Evolutionary conservation across 495 filamentous ascomycete species (phyloP), one percentile per base, ranked within the genome.

Genomic region (Trichoderma orchidacearum): DNA sequence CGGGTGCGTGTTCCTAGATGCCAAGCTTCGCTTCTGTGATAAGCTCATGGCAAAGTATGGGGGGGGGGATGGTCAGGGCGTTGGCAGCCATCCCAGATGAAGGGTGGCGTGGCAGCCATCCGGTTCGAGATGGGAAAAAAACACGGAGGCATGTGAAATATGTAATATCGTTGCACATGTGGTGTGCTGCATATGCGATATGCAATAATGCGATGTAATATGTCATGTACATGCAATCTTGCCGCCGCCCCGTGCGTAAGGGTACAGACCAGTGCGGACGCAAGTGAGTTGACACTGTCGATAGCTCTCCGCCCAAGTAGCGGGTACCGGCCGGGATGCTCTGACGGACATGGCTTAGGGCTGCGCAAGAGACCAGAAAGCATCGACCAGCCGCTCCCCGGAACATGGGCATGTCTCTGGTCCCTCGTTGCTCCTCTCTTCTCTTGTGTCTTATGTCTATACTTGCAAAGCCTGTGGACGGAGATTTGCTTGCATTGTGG

Each of bases 31-130:
- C 41, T 48, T n/a, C n/a, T 48, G 6, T 27, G 21, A 48, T 48
- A 48, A 48, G 41, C 41, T 48, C 41, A 48, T 48, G 41, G 41
- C 41, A 48, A 48, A 48, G 15, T 48, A 48, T 48, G 41, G 41
- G 41, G 41, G 13, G 41, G 18, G n/a, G n/a, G 18, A 48, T 48
- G 41, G 41, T 18, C 18, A 27, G 41, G 18, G n/a, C 9, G 18
- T 23, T 23, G 21, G 18, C 7, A 17, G 21, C 21, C 21, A 25
- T 23, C 18, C 41, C 18, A 25, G 3, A 23, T 25, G 41, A 23
- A 23, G 41, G 18, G 41, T 7, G 41, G 18, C 41, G 41, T 25
- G 41, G 41, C 41, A 48, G 21, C 41, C 18, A 48, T 48, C 41
- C 41, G 41, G 41, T 48, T 48, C 38, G 38, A 48, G 8, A 25